Conservation (phyloP, 2,329 filamentous ascomycete species). For the Colletotrichum theobromicola region DNA sequence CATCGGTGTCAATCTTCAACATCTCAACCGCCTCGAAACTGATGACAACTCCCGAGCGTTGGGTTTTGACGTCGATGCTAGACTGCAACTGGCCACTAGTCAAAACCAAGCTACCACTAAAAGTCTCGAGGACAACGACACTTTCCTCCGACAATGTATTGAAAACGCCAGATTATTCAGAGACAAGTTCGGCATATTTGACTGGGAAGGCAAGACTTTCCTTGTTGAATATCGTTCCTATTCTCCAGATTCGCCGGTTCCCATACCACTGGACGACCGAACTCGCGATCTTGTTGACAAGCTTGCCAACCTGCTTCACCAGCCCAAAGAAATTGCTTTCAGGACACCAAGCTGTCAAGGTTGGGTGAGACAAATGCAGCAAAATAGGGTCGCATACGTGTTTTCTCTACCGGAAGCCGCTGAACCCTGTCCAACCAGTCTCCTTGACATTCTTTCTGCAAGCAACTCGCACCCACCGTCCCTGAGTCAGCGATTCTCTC, state of each 20-base stretch:
- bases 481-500: not conserved
- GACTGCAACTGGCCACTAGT: not conserved
- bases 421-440: accelerated
- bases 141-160: accelerated
- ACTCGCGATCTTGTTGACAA: accelerated
- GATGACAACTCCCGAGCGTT: not conserved
- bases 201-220: accelerated
- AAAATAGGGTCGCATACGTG: not conserved
- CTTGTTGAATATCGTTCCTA: not conserved
- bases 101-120: accelerated
- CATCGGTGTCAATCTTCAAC: not conserved
- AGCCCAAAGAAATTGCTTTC: not conserved
- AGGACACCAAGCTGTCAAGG: accelerated
- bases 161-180: accelerated
- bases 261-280: not conserved
- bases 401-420: not conserved
- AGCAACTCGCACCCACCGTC: accelerated
- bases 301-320: not conserved
- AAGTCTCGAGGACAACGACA: not conserved
- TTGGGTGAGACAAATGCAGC: not conserved
- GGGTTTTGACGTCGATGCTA: not conserved
- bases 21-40: not conserved
- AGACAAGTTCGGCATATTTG: not conserved
- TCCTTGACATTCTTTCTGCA: accelerated
- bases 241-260: not conserved